Evolutionary conservation across 495 filamentous ascomycete genomes (phyloP).

Genomic region (Trichodelitschia bisporula): DNA sequence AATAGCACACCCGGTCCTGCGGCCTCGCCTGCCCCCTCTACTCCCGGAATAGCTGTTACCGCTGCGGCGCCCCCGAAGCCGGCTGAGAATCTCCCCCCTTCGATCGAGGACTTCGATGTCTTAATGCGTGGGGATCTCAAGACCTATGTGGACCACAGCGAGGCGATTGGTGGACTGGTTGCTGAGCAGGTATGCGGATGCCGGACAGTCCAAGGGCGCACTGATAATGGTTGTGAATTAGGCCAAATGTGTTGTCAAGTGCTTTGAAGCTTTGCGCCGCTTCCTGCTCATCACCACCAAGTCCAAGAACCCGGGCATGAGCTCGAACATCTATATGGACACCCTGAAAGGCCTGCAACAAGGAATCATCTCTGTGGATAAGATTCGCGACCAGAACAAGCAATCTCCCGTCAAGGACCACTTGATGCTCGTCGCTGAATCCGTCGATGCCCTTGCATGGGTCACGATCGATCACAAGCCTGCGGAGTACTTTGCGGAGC

Average conservation of each 20-base stretch:
- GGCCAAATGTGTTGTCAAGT: constrained; percentile 33
- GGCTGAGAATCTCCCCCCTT: constrained; percentile 32
- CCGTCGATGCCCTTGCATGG: constrained; percentile 69
- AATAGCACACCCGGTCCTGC: constrained; percentile 8
- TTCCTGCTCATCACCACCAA: constrained; percentile 75
- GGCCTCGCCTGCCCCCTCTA: constrained; percentile 13
- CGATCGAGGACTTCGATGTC: constrained; percentile 64
- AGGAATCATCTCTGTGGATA: constrained; percentile 46
- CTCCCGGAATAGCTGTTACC: constrained; percentile 9
- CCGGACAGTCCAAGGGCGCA: constrained; percentile 1
- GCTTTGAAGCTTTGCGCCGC: constrained; percentile 63
- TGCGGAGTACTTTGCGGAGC: constrained; percentile 54
- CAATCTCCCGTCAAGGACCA: constrained; percentile 46
- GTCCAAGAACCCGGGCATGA: constrained; percentile 69
- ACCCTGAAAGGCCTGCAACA: constrained; percentile 64
- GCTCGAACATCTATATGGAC: constrained; percentile 38
- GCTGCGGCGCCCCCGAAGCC: constrained; percentile 13
- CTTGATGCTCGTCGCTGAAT: constrained; percentile 65
- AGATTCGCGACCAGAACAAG: constrained; percentile 56
- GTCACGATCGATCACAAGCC: constrained; percentile 57
- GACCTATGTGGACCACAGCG: constrained; percentile 54
- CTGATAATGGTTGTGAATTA: constrained; percentile 7
- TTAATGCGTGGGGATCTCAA: constrained; percentile 53
- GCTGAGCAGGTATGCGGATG: constrained; percentile 42
- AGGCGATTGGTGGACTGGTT: constrained; percentile 49